These are phyloP conservation scores for Coelastrella sp. DNA, from an alignment of 139 green algal genomes.

Conservation along the genomic window DNA sequence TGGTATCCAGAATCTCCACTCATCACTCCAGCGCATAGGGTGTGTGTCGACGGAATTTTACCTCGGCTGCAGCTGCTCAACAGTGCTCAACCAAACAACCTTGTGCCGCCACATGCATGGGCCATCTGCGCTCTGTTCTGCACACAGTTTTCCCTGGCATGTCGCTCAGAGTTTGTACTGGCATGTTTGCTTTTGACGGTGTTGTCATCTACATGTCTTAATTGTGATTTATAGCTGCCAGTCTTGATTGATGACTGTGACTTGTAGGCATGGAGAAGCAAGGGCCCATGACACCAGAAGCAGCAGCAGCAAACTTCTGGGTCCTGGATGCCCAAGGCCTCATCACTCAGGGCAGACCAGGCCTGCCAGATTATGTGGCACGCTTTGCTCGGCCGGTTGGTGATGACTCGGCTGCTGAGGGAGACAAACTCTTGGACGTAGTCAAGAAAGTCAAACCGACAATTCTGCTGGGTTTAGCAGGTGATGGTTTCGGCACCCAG, in stretches of 20 bases:
- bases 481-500: conserved; percentile 16
- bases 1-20: no score
- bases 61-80: no score
- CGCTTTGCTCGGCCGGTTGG: conserved; percentile 75
- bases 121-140: no score
- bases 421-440: conserved; percentile 73
- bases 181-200: not conserved
- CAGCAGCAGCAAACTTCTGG: conserved; percentile 76
- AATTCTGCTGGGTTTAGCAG: conserved; percentile 86
- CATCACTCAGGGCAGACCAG: conserved; percentile 51
- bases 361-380: conserved; percentile 67
- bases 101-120: no score
- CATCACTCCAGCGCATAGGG: no score
- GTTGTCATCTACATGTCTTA: no score
- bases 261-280: conserved; percentile 79
- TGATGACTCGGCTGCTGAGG: conserved; percentile 57
- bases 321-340: conserved; percentile 68
- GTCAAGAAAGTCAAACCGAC: conserved; percentile 77
- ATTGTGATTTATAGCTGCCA: no score
- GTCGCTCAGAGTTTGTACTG: no score
- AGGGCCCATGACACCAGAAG: conserved; percentile 48
- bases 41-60: no score
- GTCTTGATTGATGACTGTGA: not conserved
- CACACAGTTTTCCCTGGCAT: no score
- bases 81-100: no score